phyloP scores from a whole-genome alignment of 2,329 filamentous ascomycete species.

The Colletotrichum godetiae region DNA sequence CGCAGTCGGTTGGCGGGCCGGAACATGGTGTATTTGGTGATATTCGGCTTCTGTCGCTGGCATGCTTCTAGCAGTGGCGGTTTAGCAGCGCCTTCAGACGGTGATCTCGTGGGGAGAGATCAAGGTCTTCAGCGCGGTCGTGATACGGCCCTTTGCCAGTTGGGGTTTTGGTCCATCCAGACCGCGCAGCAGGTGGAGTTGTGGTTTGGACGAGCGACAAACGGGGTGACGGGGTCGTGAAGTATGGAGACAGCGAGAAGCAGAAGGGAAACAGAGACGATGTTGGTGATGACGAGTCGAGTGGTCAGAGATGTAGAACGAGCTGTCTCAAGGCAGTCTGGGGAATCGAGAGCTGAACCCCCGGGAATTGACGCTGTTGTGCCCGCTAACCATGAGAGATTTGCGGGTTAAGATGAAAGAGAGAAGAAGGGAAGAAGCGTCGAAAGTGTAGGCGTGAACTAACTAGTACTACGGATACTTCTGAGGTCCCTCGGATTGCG shows the following conservation, averaged over 20 bases:
- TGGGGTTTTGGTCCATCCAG: conserved; percentile 34
- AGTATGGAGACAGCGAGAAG: background rate
- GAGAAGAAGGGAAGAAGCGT: background rate
- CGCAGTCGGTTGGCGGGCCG: conserved; percentile 50
- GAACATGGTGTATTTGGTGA: conserved; percentile 56
- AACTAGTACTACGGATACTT: conserved; percentile 5
- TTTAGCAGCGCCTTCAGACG: conserved; percentile 55
- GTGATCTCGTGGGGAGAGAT: conserved; percentile 61
- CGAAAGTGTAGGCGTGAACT: conserved; percentile 16
- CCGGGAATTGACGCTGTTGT: conserved; percentile 33
- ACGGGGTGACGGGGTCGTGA: conserved; percentile 1
- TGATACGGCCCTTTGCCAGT: conserved; percentile 52
- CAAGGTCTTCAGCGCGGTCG: conserved; percentile 71
- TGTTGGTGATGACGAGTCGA: conserved; percentile 5
- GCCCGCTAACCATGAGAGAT: conserved; percentile 31
- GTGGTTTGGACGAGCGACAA: background rate
- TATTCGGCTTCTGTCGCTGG: conserved; percentile 50
- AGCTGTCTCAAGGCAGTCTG: conserved; percentile 10
- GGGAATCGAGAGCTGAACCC: conserved; percentile 39
- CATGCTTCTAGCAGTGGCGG: conserved; percentile 50
- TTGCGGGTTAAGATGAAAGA: conserved; percentile 24
- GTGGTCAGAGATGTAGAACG: background rate
- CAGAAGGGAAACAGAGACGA: conserved; percentile 1
- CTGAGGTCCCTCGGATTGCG: conserved; percentile 23
- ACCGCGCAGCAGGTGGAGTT: conserved; percentile 13